Evolutionary conservation across 78 protist species (phyloP).

Genomic region (slime mould (Dictyostelium discoideum)): dicty_2.7 NC_007088.5:5033501-5034000

Average conservation of each 20-base stretch:
- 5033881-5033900: neutral
- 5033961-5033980: conserved; percentile 12
- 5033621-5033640: neutral
- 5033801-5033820: conserved; percentile 1
- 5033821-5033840: neutral
- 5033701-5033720: neutral
- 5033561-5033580: neutral
- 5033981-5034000: conserved; percentile 28
- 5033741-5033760: neutral
- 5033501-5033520: neutral
- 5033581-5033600: conserved; percentile 17
- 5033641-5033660: neutral
- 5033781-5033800: neutral
- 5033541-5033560: neutral
- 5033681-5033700: neutral
- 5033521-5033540: neutral
- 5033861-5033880: neutral
- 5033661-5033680: conserved; percentile 21
- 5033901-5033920: conserved; percentile 40
- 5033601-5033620: neutral
- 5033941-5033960: conserved; percentile 44
- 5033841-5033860: too few species aligned
- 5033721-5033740: neutral
- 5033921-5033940: conserved; percentile 59
- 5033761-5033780: neutral